A percentile compares a stretch with the other conserved stretches of the same genome.
phyloP scores from a whole-genome alignment of 2,329 filamentous ascomycete species.

The Fusarium sp. region DNA sequence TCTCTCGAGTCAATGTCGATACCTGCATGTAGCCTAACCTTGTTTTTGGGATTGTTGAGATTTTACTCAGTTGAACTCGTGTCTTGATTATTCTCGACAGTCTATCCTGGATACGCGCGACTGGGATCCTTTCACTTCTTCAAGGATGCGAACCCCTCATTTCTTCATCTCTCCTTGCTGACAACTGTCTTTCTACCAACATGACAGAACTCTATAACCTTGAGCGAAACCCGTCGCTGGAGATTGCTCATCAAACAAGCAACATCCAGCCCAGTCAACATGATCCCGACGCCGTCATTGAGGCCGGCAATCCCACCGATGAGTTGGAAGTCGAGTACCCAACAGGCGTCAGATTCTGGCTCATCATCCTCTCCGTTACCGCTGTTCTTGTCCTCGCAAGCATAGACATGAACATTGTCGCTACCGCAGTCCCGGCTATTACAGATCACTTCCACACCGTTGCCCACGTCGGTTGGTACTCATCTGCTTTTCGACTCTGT shows the following conservation, averaged over 20 bases:
- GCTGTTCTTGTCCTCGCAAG: constrained; percentile 31
- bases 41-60: too few relatives aligned
- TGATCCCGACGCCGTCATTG: fast-evolving
- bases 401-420: constrained; percentile 46
- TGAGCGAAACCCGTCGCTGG: fast-evolving
- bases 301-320: fast-evolving
- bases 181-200: not conserved
- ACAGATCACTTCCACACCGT: constrained; percentile 46
- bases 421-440: constrained; percentile 46
- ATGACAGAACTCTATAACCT: not conserved
- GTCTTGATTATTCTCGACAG: too few relatives aligned
- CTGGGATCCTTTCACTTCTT: not conserved
- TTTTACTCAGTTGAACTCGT: too few relatives aligned
- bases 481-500: constrained; percentile 53
- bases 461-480: constrained; percentile 46
- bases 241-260: fast-evolving
- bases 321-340: not conserved
- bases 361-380: constrained; percentile 7
- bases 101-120: not conserved
- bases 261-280: fast-evolving
- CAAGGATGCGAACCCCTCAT: not conserved
- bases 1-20: too few relatives aligned
- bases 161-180: not conserved
- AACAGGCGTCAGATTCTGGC: constrained; percentile 5
- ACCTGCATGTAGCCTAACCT: too few relatives aligned